These are phyloP conservation scores for Fusarium paranaense DNA, from an alignment of 2,329 filamentous ascomycete genomes.

Conservation along the genomic window DNA sequence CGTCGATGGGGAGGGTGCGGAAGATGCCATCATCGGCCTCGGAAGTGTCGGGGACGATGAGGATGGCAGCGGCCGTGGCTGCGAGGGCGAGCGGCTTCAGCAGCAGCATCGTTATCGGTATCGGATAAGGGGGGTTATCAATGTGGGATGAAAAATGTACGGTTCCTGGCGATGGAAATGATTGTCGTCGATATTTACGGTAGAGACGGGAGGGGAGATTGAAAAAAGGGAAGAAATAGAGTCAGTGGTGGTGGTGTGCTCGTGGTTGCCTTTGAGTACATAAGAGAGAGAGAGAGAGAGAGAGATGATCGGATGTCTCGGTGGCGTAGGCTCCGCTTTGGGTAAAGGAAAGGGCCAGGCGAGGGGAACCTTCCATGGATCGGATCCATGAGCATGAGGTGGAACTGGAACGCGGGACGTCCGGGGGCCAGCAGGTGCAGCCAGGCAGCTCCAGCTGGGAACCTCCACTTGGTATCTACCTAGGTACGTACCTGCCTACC, in stretches of 20 bases:
- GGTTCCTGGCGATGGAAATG: background rate
- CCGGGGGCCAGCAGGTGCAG: slow-evolving; percentile 13
- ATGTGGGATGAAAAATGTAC: background rate
- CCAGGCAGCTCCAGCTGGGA: background rate
- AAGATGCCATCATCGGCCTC: slow-evolving; percentile 56
- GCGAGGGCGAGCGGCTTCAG: slow-evolving; percentile 49
- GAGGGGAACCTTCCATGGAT: background rate
- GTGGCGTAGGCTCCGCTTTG: slow-evolving; percentile 33
- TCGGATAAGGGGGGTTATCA: background rate
- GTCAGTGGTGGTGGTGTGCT: slow-evolving; percentile 20
- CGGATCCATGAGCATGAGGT: background rate
- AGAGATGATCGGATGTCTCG: slow-evolving; percentile 36
- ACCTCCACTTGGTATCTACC: background rate
- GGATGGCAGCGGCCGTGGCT: slow-evolving; percentile 58
- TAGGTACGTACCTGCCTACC: too few species aligned
- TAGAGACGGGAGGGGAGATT: slow-evolving; percentile 10
- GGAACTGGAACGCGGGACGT: slow-evolving; percentile 12
- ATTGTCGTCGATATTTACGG: background rate
- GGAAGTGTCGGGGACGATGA: slow-evolving; percentile 64
- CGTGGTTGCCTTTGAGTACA: slow-evolving; percentile 1
- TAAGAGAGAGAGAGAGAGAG: background rate
- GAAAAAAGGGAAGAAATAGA: slow-evolving; percentile 1
- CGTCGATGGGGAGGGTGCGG: slow-evolving; percentile 53
- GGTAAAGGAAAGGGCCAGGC: slow-evolving; percentile 12
- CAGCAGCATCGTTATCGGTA: slow-evolving; percentile 46